These are phyloP conservation scores for Ophiosphaerella herpotricha DNA, from an alignment of 2,329 filamentous ascomycete species.

Conservation along the genomic window DNA sequence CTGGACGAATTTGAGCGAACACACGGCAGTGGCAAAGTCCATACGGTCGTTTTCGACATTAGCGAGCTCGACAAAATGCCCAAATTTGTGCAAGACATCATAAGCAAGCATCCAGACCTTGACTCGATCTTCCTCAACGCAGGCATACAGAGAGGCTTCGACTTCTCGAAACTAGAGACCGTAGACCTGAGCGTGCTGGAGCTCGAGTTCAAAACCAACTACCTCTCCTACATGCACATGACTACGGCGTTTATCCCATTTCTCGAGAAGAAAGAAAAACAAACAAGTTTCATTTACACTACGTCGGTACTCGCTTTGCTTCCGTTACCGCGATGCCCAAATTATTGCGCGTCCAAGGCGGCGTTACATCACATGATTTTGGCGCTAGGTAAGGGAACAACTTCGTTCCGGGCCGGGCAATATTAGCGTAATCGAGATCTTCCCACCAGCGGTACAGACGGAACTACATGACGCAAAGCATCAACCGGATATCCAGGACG, in stretches of 20 bases:
- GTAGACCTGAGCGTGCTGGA: slow-evolving; percentile 52
- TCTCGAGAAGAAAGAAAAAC: slow-evolving; percentile 51
- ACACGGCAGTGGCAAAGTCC: slow-evolving; percentile 53
- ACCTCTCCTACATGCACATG: slow-evolving; percentile 55
- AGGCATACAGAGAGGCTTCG: slow-evolving; percentile 57
- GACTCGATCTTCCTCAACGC: slow-evolving; percentile 60
- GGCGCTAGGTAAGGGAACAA: slow-evolving; percentile 56
- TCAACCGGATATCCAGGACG: slow-evolving; percentile 58
- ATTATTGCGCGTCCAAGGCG: slow-evolving; percentile 62
- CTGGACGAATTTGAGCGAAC: slow-evolving; percentile 54
- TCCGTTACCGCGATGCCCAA: slow-evolving; percentile 53
- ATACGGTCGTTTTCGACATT: slow-evolving; percentile 56
- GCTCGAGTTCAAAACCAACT: slow-evolving; percentile 57
- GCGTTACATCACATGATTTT: slow-evolving; percentile 61
- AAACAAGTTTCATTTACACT: slow-evolving; percentile 53
- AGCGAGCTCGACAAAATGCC: slow-evolving; percentile 55
- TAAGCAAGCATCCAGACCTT: slow-evolving; percentile 54
- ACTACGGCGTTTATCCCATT: slow-evolving; percentile 57
- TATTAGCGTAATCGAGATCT: slow-evolving; percentile 60
- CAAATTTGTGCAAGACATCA: slow-evolving; percentile 50
- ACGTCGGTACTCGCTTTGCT: slow-evolving; percentile 58
- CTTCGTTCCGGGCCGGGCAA: slow-evolving; percentile 51
- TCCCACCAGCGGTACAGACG: slow-evolving; percentile 61
- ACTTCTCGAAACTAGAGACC: slow-evolving; percentile 55
- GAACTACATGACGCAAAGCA: slow-evolving; percentile 61